phyloP scores from a whole-genome alignment of 148 eudicot species.

The Fagopyrum homotropicum region DNA sequence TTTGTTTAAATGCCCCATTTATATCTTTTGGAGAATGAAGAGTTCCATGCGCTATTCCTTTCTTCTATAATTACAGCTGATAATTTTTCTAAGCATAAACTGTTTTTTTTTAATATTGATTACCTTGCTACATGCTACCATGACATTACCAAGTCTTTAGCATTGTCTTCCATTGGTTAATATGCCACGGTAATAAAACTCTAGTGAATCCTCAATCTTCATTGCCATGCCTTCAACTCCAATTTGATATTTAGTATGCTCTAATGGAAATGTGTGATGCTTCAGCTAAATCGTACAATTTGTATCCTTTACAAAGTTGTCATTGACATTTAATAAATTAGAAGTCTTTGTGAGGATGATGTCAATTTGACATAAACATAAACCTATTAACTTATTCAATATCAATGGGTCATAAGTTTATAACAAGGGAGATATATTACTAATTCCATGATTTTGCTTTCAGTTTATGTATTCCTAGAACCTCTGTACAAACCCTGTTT shows the following conservation, averaged over 20 bases:
- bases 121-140: not conserved
- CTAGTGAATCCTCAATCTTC: not conserved
- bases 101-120: not conserved
- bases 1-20: conserved; percentile 23
- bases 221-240: not conserved
- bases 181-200: not conserved
- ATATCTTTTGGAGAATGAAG: not conserved
- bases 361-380: not conserved
- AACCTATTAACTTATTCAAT: not conserved
- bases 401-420: not conserved
- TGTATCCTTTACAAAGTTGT: not conserved
- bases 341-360: too few species aligned
- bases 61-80: not conserved
- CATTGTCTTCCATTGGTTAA: not conserved
- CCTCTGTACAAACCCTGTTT: not conserved
- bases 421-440: not conserved
- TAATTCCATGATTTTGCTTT: not conserved
- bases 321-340: not conserved
- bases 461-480: not conserved
- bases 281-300: not conserved
- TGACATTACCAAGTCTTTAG: not conserved
- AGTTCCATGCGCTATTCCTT: not conserved
- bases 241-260: not conserved
- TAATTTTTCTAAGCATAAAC: not conserved
- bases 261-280: not conserved